Evolutionary conservation across 2,329 filamentous ascomycete species (phyloP).

Genomic region (Alternaria angustiovoidea): DNA sequence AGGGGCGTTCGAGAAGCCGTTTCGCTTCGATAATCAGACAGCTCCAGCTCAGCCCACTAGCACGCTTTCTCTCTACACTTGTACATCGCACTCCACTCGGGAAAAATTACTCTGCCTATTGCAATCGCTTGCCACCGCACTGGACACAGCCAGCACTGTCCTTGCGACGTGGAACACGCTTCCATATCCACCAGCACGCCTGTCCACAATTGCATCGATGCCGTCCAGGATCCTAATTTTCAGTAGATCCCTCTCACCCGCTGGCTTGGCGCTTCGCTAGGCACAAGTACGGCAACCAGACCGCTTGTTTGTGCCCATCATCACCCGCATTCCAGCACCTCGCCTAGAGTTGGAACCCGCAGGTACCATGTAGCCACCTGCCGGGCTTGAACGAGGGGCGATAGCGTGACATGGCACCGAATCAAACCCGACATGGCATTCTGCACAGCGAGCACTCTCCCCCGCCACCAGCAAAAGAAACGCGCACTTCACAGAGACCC

Average conservation of each 20-base stretch:
- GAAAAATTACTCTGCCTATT: constrained; percentile 17
- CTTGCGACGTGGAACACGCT: constrained; percentile 15
- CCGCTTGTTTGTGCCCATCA: constrained; percentile 39
- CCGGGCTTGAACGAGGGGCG: constrained; percentile 7
- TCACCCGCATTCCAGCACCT: constrained; percentile 27
- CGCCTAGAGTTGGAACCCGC: constrained; percentile 21
- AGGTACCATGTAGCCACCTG: constrained; percentile 19
- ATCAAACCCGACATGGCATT: not conserved
- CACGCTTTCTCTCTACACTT: constrained; percentile 13
- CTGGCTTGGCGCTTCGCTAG: constrained; percentile 30
- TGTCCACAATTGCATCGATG: constrained; percentile 3
- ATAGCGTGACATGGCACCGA: not conserved
- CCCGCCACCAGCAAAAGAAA: not conserved
- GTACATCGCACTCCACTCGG: constrained; percentile 23
- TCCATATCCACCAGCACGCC: constrained; percentile 16
- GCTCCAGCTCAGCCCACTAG: constrained; percentile 26
- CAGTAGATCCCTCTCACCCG: constrained; percentile 30
- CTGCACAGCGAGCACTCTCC: not conserved
- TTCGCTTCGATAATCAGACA: constrained; percentile 20
- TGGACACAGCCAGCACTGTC: constrained; percentile 27
- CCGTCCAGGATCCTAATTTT: constrained; percentile 27
- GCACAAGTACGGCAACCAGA: constrained; percentile 31
- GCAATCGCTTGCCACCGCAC: constrained; percentile 33
- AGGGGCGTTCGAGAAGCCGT: constrained; percentile 28
- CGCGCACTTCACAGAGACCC: not conserved